Conservation (phyloP, 345 rosid species). For the Eucalyptus cladocalyx region DNA sequence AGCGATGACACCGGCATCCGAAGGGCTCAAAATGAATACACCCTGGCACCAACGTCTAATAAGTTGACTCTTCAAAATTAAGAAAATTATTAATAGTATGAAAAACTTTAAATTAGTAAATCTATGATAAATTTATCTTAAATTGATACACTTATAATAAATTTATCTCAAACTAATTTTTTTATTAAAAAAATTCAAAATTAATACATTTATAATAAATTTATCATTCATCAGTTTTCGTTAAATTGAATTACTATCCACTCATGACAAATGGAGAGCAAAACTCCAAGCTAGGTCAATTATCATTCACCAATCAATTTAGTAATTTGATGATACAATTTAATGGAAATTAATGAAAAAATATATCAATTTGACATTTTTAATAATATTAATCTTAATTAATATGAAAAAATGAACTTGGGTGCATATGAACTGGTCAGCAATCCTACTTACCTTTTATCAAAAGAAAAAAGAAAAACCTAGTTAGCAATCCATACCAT, state of each 20-base stretch:
- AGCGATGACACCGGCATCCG: neutral
- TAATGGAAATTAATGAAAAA: accelerated
- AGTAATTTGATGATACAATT: accelerated
- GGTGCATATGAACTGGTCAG: neutral
- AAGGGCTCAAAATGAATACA: neutral
- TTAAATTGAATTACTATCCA: too few species aligned
- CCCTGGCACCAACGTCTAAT: neutral
- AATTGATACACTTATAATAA: accelerated
- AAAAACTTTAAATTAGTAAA: too few species aligned
- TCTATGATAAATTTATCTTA: too few species aligned
- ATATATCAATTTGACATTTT: accelerated
- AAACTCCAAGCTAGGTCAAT: accelerated
- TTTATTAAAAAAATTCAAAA: too few species aligned
- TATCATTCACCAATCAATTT: accelerated
- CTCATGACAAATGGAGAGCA: accelerated
- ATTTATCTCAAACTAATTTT: accelerated
- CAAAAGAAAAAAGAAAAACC: too few species aligned
- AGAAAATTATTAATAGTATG: too few species aligned
- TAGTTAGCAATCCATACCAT: accelerated
- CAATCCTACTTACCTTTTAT: too few species aligned
- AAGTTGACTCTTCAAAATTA: neutral
- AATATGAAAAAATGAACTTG: neutral
- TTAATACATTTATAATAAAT: too few species aligned
- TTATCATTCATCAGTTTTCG: accelerated
- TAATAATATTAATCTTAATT: accelerated